A percentile compares a stretch with the other conserved stretches of the same genome.
phyloP scores from a whole-genome alignment of 2,329 filamentous ascomycete species.

The Ophiocordyceps camponoti-rufipedis region DNA sequence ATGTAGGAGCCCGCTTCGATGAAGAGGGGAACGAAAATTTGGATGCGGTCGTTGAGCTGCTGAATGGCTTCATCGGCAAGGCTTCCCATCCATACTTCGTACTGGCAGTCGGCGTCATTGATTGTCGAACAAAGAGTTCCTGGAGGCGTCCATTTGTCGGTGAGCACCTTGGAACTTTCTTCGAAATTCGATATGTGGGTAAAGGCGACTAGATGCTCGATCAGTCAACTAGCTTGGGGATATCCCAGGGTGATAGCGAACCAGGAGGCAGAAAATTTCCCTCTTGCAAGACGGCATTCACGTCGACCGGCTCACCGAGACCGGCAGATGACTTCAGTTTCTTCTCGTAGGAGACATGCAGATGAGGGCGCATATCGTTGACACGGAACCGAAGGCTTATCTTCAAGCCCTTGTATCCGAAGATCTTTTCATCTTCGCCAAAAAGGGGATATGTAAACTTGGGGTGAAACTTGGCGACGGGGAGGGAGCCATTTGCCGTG shows the following conservation, averaged over 20 bases:
- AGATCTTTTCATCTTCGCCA: slow-evolving; percentile 79
- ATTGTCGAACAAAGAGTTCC: slow-evolving; percentile 53
- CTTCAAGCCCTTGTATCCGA: slow-evolving; percentile 69
- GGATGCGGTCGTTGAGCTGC: slow-evolving; percentile 59
- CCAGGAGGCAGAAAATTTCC: slow-evolving; percentile 52
- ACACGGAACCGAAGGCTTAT: slow-evolving; percentile 53
- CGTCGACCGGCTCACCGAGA: slow-evolving; percentile 50
- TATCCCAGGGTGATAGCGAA: background rate
- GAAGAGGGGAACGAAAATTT: slow-evolving; percentile 69
- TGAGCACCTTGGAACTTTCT: slow-evolving; percentile 28
- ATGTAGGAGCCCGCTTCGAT: slow-evolving; percentile 85
- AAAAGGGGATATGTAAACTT: slow-evolving; percentile 85
- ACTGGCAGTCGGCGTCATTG: slow-evolving; percentile 40
- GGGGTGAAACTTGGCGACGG: slow-evolving; percentile 57
- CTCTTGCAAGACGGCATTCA: slow-evolving; percentile 42
- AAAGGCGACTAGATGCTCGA: slow-evolving; percentile 39
- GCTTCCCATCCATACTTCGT: slow-evolving; percentile 71
- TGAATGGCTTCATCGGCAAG: slow-evolving; percentile 52
- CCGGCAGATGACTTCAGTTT: slow-evolving; percentile 47
- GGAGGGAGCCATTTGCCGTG: slow-evolving; percentile 29
- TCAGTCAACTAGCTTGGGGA: slow-evolving; percentile 22
- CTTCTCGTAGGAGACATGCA: slow-evolving; percentile 52
- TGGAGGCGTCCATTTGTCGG: slow-evolving; percentile 46
- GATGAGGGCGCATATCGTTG: slow-evolving; percentile 58
- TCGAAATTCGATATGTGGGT: slow-evolving; percentile 44